Base-by-base conservation (phyloP, 169 alveolate species). In the Plasmodium reichenowi region DNA sequence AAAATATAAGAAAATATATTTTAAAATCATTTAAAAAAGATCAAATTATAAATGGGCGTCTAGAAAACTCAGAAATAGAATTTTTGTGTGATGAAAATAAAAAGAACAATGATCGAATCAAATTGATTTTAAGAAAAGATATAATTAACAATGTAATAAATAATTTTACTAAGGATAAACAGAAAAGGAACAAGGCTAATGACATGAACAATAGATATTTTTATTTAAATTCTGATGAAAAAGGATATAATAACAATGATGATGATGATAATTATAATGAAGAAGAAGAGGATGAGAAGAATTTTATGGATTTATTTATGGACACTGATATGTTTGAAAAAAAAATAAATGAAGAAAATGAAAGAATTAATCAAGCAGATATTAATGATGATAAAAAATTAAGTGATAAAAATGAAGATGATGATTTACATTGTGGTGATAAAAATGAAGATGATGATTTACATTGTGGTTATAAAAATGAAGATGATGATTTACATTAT, bases 11-110 rank as follows among this genome's bases (percentile, higher is more conserved):
- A 24, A 66, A 48, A 24, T 48, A 56, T 83, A 70, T 83, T 56
- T 58, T 83, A 43, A 83, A 58, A 48, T 68, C 72, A 20, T 83
- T 83, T 83, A 59, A 83, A 83, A 59, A 63, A 17, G 91, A 83
- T 56, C 15, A 47, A 45, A 68, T 83, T 54, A 6, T 83, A 83
- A 38, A 32, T 26, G 72, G 47, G n/a, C 4, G 2, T 10, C 66
- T 62, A 17, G 52, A 68, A 32, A 20, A 17, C 48, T 52, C 56
- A 83, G 74, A 56, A n/a, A 32, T 54, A 48, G 26, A 22, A 43
- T 48, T 48, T 64, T 5, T 38, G 47, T 38, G 47, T 38, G 47
- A 38, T 5, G 9, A 38, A 38, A 59, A 70, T 58, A 74, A 83
- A 56, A 56, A 45, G 2, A 26, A 48, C 1, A n/a, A 32, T 20